Evolutionary conservation across 768 basidiomycete species (phyloP).

Genomic region (Suillus plorans): DNA sequence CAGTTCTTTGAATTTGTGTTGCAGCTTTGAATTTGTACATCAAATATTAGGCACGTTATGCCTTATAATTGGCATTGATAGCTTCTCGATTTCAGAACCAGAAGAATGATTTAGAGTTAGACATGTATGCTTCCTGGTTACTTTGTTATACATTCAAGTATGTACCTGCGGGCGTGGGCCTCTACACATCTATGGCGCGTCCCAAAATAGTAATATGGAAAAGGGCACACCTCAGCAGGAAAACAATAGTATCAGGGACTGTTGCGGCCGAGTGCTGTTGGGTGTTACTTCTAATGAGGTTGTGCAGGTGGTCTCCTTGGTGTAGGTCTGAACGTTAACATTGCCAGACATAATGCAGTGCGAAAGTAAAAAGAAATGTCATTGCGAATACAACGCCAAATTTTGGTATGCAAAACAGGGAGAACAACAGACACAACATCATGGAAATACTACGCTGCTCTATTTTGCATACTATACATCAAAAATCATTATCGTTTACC

Average conservation of each 20-base stretch:
- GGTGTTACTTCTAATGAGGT: too few species aligned
- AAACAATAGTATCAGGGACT: too few species aligned
- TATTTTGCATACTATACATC: conserved; percentile 15
- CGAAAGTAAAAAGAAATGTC: neutral
- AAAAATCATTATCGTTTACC: conserved; percentile 42
- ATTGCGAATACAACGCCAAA: conserved; percentile 6
- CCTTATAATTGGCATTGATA: neutral
- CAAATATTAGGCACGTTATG: conserved; percentile 21
- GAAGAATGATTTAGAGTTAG: too few species aligned
- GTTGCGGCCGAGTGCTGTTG: too few species aligned
- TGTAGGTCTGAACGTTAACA: too few species aligned
- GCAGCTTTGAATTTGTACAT: neutral
- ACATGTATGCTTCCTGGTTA: too few species aligned
- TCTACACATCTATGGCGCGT: too few species aligned
- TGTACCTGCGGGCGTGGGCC: too few species aligned
- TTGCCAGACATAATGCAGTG: neutral
- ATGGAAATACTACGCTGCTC: conserved; percentile 16
- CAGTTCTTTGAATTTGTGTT: neutral
- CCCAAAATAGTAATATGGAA: too few species aligned
- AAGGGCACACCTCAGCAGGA: too few species aligned
- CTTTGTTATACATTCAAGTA: too few species aligned
- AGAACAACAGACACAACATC: conserved; percentile 16
- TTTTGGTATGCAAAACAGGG: conserved; percentile 15
- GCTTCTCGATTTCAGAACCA: neutral
- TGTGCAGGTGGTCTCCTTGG: too few species aligned